Percentiles rank a stretch among this genome's conserved stretches.
These are phyloP conservation scores for Letharia columbiana DNA, from an alignment of 495 filamentous ascomycete genomes.

Conservation along the genomic window DNA sequence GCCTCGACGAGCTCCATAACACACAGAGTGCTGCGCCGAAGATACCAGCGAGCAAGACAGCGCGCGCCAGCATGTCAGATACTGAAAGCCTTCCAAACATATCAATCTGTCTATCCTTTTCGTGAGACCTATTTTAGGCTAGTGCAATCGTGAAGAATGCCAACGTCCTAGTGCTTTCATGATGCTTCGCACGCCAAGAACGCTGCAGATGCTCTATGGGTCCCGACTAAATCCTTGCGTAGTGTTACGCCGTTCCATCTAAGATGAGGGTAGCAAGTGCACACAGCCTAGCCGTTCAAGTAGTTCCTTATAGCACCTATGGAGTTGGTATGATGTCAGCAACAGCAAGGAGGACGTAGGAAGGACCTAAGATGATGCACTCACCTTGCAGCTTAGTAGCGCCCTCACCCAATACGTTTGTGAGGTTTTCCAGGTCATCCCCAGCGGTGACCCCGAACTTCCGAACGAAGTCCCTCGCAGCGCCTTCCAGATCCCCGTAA, in stretches of 20 bases:
- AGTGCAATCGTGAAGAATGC: neutral
- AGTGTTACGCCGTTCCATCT: neutral
- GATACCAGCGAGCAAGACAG: neutral
- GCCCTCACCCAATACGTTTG: constrained; percentile 72
- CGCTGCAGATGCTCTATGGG: neutral
- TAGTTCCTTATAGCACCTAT: constrained; percentile 75
- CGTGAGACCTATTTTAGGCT: neutral
- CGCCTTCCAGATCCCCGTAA: constrained; percentile 82
- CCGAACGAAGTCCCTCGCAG: constrained; percentile 88
- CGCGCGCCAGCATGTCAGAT: neutral
- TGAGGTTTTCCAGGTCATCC: constrained; percentile 88
- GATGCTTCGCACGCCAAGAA: neutral
- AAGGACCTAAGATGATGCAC: constrained; percentile 16
- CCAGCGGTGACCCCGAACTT: constrained; percentile 91
- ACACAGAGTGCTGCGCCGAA: neutral
- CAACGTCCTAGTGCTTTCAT: neutral
- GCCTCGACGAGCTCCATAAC: neutral
- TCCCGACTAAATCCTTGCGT: neutral
- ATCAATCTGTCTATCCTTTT: neutral
- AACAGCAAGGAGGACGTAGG: neutral
- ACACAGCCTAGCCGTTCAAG: constrained; percentile 50
- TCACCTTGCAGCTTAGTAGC: constrained; percentile 70
- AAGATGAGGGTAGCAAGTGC: neutral
- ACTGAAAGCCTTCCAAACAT: neutral
- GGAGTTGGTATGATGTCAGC: constrained; percentile 16